These are phyloP conservation scores for Gentiana straminea DNA, from an alignment of 257 asterid species.

Conservation along the genomic window DNA sequence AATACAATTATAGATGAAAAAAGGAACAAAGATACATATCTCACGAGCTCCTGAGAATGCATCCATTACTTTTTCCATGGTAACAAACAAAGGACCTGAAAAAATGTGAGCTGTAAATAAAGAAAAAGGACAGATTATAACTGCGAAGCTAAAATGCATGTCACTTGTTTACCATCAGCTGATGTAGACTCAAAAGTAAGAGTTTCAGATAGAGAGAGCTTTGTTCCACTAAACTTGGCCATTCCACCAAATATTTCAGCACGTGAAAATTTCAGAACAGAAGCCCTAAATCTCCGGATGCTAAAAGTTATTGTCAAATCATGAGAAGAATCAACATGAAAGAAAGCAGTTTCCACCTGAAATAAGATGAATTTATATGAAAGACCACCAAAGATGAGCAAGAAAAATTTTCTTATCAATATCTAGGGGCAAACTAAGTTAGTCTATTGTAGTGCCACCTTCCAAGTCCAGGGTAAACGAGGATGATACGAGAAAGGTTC, in stretches of 20 bases:
- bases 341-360: constrained; percentile 93
- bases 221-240: constrained; percentile 83
- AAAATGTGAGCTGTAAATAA: constrained; percentile 10
- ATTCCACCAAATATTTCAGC: constrained; percentile 68
- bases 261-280: constrained; percentile 67
- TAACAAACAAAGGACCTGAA: constrained; percentile 68
- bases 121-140: constrained; percentile 11
- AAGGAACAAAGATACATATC: constrained; percentile 67
- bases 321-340: constrained; percentile 79
- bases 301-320: constrained; percentile 65
- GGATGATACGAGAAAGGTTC: too few relatives aligned
- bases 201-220: constrained; percentile 68
- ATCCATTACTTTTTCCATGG: constrained; percentile 86
- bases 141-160: constrained; percentile 5
- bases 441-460: too few relatives aligned
- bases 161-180: constrained; percentile 38
- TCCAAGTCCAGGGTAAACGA: too few relatives aligned
- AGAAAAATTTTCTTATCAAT: not conserved
- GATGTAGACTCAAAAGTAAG: constrained; percentile 56
- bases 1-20: constrained; percentile 79
- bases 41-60: constrained; percentile 96
- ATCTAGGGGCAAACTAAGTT: not conserved
- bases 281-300: constrained; percentile 60
- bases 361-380: constrained; percentile 14
- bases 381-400: constrained; percentile 5